Evolutionary conservation across 768 basidiomycete genomes (phyloP), one percentile per base, ranked within the genome.

Genomic region (Pulveroboletus sp.): DNA sequence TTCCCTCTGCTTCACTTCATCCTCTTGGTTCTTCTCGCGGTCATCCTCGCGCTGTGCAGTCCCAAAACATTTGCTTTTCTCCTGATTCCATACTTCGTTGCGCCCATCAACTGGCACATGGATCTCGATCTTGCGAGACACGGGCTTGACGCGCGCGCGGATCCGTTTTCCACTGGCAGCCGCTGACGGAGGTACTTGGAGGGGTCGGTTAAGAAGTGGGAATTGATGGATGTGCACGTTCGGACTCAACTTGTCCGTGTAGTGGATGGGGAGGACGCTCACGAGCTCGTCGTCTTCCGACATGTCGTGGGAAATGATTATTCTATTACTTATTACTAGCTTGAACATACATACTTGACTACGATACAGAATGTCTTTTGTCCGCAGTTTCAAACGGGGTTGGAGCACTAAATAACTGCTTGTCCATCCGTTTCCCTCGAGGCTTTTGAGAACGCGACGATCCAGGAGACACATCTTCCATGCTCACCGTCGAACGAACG

Each of bases 31-130:
- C 64, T 83, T 90, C 68, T 90, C 86, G 45, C 75, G 76, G 63
- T 92, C 90, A 57, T 90, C 90, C 45, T 87, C 85, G 42, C 73
- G 63, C 43, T 82, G 77, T 16, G 85, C 87, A 19, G 62, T 64
- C 3, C 88, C 90, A 16, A 89, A 69, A 25, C 81, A 80, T 60
- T 74, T 78, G 14, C 84, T 80, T 50, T 78, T 78, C 46, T 88
- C 86, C n/a, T 63, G 63, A 58, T 87, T 92, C 83, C 86, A 90
- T 14, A 93, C 87, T 53, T 90, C 88, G 16, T 81, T 71, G 31
- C 90, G 82, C 19, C 80, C 80, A 63, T 93, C 90, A n/a, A 81
- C 78, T 5, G 90, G 90, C 12, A 93, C 76, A 64, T 90, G 88
- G 20, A 93, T 75, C 64, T 93, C 90, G 27, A 87, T 64, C 54